These are phyloP conservation scores for Geopyxis carbonaria DNA, from an alignment of 495 filamentous ascomycete species.

Conservation along the genomic window DNA sequence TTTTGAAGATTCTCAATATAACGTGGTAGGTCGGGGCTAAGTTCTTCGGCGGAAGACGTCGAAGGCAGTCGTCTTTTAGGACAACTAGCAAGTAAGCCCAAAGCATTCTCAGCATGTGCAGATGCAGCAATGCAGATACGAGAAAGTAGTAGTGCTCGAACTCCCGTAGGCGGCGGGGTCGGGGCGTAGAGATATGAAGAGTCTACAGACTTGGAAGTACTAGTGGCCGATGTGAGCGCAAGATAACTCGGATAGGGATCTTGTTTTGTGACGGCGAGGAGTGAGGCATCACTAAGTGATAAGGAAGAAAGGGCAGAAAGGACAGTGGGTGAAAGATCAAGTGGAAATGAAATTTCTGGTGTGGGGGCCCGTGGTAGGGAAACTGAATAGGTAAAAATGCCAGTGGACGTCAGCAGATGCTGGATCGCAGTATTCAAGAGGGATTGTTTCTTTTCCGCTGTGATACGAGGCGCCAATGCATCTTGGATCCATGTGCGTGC, in stretches of 20 bases:
- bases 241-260: constrained; percentile 63
- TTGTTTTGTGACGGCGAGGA: constrained; percentile 78
- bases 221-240: constrained; percentile 3
- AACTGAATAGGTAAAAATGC: constrained; percentile 55
- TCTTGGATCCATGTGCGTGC: constrained; percentile 41
- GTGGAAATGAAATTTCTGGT: constrained; percentile 12
- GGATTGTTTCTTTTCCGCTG: constrained; percentile 43
- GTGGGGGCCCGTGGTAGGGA: constrained; percentile 14
- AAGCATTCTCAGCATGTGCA: constrained; percentile 47
- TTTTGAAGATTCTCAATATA: constrained; percentile 60
- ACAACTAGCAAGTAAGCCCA: constrained; percentile 31
- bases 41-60: constrained; percentile 24
- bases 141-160: constrained; percentile 72
- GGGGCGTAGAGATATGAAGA: constrained; percentile 19
- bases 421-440: constrained; percentile 62
- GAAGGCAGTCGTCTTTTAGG: no score
- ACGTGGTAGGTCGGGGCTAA: constrained; percentile 45
- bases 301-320: constrained; percentile 57
- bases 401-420: constrained; percentile 57
- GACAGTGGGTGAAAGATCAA: constrained; percentile 46
- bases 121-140: constrained; percentile 65
- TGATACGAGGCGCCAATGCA: constrained; percentile 27
- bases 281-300: constrained; percentile 70
- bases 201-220: background rate
- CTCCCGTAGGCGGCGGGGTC: constrained; percentile 25